These are phyloP conservation scores for Lathyrus aphaca DNA, from an alignment of 306 rosid genomes.

Conservation along the genomic window DNA sequence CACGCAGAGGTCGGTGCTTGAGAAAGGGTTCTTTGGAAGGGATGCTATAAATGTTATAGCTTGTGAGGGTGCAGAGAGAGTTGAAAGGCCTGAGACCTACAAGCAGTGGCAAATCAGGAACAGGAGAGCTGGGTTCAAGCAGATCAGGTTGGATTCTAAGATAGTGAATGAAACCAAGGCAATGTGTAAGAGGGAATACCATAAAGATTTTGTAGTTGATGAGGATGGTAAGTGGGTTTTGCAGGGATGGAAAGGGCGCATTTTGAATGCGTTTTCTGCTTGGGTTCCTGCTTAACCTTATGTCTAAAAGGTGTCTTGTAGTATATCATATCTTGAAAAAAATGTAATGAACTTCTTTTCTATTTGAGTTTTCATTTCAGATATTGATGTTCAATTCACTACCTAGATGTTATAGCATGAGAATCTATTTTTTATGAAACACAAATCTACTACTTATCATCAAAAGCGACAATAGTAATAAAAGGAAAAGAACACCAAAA, in stretches of 20 bases:
- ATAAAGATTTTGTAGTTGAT: constrained; percentile 62
- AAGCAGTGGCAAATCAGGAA: constrained; percentile 88
- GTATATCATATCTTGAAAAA: background rate
- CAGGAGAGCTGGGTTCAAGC: constrained; percentile 72
- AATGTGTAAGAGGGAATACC: constrained; percentile 61
- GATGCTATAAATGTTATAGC: constrained; percentile 80
- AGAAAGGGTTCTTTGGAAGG: constrained; percentile 63
- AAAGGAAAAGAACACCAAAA: background rate
- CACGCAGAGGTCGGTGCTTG: constrained; percentile 52
- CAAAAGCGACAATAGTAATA: background rate
- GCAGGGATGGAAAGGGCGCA: constrained; percentile 89
- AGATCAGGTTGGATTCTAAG: constrained; percentile 54
- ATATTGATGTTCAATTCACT: constrained; percentile 28
- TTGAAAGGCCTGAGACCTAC: constrained; percentile 87
- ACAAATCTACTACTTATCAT: background rate
- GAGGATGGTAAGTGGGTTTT: constrained; percentile 78
- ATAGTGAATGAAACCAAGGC: constrained; percentile 48
- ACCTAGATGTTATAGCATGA: constrained; percentile 17
- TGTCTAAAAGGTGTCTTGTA: background rate
- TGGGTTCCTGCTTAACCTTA: constrained; percentile 62
- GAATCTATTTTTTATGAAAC: background rate
- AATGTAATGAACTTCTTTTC: background rate
- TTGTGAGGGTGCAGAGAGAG: constrained; percentile 73
- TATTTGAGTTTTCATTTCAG: background rate
- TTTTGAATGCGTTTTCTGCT: constrained; percentile 63